Evolutionary conservation across 192 early-diverging fungal species (phyloP).

Genomic region (Coemansia sp.): DNA sequence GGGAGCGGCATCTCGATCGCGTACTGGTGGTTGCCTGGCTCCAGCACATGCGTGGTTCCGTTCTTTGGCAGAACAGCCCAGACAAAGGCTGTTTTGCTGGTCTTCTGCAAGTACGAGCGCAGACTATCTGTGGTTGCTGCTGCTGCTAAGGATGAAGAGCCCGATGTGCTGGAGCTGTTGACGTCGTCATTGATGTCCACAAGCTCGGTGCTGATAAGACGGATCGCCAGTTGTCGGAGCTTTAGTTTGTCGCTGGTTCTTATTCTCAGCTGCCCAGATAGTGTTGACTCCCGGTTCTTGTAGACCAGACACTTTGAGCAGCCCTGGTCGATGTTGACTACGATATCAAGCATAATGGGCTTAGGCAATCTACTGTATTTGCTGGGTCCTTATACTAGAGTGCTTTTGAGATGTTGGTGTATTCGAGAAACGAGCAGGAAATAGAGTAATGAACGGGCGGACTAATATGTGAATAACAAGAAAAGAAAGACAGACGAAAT

Average conservation of each 20-base stretch:
- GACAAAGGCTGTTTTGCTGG: constrained; percentile 22
- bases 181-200: constrained; percentile 28
- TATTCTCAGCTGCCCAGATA: constrained; percentile 33
- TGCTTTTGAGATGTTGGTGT: too few relatives aligned
- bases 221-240: constrained; percentile 36
- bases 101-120: constrained; percentile 40
- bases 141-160: neutral
- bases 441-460: too few relatives aligned
- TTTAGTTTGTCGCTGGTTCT: constrained; percentile 35
- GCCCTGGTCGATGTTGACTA: constrained; percentile 23
- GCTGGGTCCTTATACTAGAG: neutral
- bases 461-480: neutral
- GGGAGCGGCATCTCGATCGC: constrained; percentile 43
- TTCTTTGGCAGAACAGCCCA: constrained; percentile 30
- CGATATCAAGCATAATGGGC: constrained; percentile 24
- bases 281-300: constrained; percentile 29
- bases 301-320: constrained; percentile 30
- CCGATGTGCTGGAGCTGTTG: constrained; percentile 3
- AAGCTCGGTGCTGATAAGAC: constrained; percentile 35
- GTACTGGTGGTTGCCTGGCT: constrained; percentile 38
- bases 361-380: neutral
- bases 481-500: too few relatives aligned
- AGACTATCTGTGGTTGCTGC: constrained; percentile 1
- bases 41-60: constrained; percentile 19
- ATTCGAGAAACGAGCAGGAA: too few relatives aligned